These are phyloP conservation scores for Spinacia oleracea DNA, from an alignment of 179 eudicot genomes.

Conservation along the genomic window DNA sequence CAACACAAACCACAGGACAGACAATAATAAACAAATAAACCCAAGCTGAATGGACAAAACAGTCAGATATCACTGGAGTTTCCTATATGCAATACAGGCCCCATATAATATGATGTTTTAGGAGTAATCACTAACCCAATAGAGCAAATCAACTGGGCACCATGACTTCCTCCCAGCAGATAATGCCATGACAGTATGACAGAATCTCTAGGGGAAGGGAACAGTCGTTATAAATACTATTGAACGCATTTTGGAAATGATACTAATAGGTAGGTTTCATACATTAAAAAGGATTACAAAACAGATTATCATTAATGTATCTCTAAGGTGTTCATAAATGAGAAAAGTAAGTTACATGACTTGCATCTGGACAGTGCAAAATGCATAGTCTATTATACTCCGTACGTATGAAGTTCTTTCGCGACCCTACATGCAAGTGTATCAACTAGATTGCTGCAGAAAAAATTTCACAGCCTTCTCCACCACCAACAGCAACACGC, in stretches of 20 bases:
- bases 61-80: not conserved
- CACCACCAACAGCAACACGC: not conserved
- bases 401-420: not conserved
- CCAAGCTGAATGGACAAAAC: not conserved
- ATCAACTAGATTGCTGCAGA: not conserved
- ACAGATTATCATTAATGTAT: not conserved
- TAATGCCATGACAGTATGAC: not conserved
- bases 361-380: not conserved
- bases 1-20: constrained; percentile 31
- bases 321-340: not conserved
- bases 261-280: not conserved
- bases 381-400: not conserved
- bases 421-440: not conserved
- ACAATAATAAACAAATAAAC: constrained; percentile 15
- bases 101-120: not conserved
- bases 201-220: not conserved
- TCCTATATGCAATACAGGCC: not conserved
- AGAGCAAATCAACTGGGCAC: not conserved
- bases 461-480: not conserved
- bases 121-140: not conserved
- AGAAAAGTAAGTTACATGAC: not conserved
- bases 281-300: not conserved
- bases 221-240: not conserved
- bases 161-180: not conserved
- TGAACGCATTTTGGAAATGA: not conserved